Evolutionary conservation across 306 rosid genomes (phyloP).

Genomic region (Bauhinia variegata): DNA sequence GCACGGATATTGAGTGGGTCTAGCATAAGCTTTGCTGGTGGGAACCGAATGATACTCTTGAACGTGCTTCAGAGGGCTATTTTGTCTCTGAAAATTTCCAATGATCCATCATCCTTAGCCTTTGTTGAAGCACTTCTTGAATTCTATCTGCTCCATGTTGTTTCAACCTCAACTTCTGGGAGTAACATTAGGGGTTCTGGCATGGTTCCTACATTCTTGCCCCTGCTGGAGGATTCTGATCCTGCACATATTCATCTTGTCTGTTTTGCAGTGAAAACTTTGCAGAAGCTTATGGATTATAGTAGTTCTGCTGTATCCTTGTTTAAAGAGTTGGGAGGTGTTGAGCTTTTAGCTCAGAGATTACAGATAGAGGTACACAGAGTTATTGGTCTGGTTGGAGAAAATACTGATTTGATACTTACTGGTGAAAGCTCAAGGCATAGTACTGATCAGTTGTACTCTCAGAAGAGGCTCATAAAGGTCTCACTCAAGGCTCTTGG

Average conservation of each 20-base stretch:
- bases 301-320: constrained; percentile 93
- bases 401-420: constrained; percentile 51
- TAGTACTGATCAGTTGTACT: constrained; percentile 66
- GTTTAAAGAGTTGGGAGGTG: constrained; percentile 93
- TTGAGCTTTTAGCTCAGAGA: constrained; percentile 89
- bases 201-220: constrained; percentile 98
- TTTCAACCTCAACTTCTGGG: constrained; percentile 92
- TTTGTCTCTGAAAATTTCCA: constrained; percentile 73
- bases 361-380: constrained; percentile 81
- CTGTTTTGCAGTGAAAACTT: constrained; percentile 92
- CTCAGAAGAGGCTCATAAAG: constrained; percentile 84
- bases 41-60: constrained; percentile 87
- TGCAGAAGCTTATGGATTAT: constrained; percentile 97
- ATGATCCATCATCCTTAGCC: constrained; percentile 84
- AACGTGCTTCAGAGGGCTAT: constrained; percentile 96
- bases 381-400: constrained; percentile 68
- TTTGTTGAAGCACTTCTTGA: constrained; percentile 98
- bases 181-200: constrained; percentile 91
- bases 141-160: constrained; percentile 93
- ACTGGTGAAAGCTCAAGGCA: constrained; percentile 75
- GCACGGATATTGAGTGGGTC: constrained; percentile 91
- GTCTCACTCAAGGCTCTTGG: constrained; percentile 95
- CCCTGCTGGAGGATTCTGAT: constrained; percentile 93
- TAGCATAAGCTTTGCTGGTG: constrained; percentile 90
- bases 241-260: constrained; percentile 85